Conservation (phyloP, 2,329 filamentous ascomycete species). For the Ceratocystis cubensis region DNA sequence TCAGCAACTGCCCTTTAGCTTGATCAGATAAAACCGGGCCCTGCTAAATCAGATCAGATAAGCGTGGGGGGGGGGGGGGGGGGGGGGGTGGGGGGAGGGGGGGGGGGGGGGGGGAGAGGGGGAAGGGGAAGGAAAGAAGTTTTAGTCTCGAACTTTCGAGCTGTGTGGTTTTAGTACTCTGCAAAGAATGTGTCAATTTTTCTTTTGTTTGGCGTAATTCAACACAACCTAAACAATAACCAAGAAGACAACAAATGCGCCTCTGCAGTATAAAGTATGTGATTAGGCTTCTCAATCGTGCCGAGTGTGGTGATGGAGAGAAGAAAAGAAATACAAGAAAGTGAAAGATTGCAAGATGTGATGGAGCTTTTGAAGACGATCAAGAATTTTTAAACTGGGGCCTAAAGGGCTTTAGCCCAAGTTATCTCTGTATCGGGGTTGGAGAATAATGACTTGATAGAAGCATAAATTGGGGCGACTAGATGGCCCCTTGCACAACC, state of each 20-base stretch:
- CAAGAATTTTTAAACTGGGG: conserved; percentile 3
- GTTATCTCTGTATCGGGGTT: conserved; percentile 8
- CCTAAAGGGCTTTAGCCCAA: conserved; percentile 16
- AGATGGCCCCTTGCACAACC: background rate
- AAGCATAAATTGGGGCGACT: background rate
- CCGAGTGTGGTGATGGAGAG: background rate
- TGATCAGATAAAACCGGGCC: background rate
- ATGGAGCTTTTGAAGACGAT: conserved; percentile 13
- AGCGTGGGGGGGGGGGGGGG: background rate
- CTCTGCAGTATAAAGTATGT: too few relatives aligned
- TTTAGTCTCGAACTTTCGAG: background rate
- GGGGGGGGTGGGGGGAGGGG: too few relatives aligned
- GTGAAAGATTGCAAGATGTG: background rate
- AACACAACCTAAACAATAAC: too few relatives aligned
- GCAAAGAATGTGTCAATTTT: too few relatives aligned
- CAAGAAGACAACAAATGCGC: too few relatives aligned
- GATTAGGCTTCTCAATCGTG: too few relatives aligned
- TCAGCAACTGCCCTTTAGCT: background rate
- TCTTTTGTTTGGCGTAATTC: too few relatives aligned
- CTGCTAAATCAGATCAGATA: conserved; percentile 2
- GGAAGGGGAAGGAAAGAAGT: background rate
- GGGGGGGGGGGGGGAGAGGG: too few relatives aligned
- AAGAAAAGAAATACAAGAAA: background rate
- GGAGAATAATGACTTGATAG: background rate
- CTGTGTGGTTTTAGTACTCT: too few relatives aligned